Evolutionary conservation across 2,329 filamentous ascomycete genomes (phyloP), one percentile per base, ranked within the genome.

Genomic region (Diaporthe sp.): DNA sequence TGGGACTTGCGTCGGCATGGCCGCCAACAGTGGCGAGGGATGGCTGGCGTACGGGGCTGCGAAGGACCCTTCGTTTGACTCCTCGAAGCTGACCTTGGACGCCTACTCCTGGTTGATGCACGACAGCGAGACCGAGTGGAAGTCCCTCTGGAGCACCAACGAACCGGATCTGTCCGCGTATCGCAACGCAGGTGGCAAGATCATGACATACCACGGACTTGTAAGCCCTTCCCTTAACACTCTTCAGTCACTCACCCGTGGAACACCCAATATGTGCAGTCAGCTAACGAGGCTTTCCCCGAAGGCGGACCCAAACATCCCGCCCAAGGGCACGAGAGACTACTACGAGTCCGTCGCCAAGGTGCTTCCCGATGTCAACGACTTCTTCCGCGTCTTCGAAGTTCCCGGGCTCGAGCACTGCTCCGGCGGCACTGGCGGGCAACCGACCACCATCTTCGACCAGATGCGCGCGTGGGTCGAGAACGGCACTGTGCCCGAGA

Each of bases 331-430:
- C 25, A 65, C 39, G 2, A 30, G 42, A 19, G 59, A 30, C 32
- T 65, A 65, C 10, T 47, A 65, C 25, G 42, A 47, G n/a, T 44
- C 59, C 17, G 37, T 65, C 13, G 61, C 61, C 10, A 35, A 32
- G 19, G 30, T 66, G 1, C 69, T 70, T 5, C 75, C 70, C 15
- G 15, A 76, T 13, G 65, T 73, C 6, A 68, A 79, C 68, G 71
- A 77, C 44, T 83, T 81, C 75, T 83, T 80, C 70, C 78, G 81
- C 19, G 76, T 80, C 44, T 83, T 81, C 51, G 70, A 77, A 25
- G 77, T 79, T 9, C 79, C 82, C 1, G 82, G 81, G 0, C 42
- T 82, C 35, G 75, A 71, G 8, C 82, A 84, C 75, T 83, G 82
- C 75, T 71, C 55, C n/a, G 76, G 77, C 13, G 80, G 80, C 1